A percentile compares a stretch with the other conserved stretches of the same genome.
phyloP scores from a whole-genome alignment of 257 asterid genomes.

The Paraleonurus japonicus region DNA sequence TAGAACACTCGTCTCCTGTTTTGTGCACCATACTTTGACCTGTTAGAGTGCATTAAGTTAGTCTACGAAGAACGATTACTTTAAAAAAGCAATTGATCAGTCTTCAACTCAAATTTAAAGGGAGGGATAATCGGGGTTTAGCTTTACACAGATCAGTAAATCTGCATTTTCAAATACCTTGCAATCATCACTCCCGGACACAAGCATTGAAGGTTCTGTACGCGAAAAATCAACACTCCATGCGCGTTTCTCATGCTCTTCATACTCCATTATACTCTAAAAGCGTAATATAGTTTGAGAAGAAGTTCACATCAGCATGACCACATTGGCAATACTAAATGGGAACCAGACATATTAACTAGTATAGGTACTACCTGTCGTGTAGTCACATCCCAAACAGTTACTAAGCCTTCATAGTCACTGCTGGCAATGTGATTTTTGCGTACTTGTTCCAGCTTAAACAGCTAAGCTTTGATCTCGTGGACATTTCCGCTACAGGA shows the following conservation, averaged over 20 bases:
- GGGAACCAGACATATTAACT: constrained; percentile 6
- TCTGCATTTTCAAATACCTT: constrained; percentile 45
- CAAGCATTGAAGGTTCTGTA: constrained; percentile 86
- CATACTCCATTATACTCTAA: constrained; percentile 91
- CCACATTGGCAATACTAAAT: constrained; percentile 10
- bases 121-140: neutral
- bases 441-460: constrained; percentile 86
- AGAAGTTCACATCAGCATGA: constrained; percentile 12
- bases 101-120: neutral
- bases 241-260: constrained; percentile 94
- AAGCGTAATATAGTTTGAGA: constrained; percentile 7
- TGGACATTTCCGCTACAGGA: constrained; percentile 79
- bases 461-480: constrained; percentile 82
- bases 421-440: constrained; percentile 80
- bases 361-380: constrained; percentile 57
- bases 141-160: neutral
- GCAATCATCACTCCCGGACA: constrained; percentile 92
- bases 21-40: constrained; percentile 91
- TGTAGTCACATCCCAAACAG: constrained; percentile 91
- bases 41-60: constrained; percentile 34
- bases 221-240: constrained; percentile 91
- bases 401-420: constrained; percentile 88
- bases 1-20: constrained; percentile 79
- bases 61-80: neutral
- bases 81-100: neutral